Base-by-base conservation (phyloP, 805 yeast genomes). In the Kluyveromyces siamensis region DNA sequence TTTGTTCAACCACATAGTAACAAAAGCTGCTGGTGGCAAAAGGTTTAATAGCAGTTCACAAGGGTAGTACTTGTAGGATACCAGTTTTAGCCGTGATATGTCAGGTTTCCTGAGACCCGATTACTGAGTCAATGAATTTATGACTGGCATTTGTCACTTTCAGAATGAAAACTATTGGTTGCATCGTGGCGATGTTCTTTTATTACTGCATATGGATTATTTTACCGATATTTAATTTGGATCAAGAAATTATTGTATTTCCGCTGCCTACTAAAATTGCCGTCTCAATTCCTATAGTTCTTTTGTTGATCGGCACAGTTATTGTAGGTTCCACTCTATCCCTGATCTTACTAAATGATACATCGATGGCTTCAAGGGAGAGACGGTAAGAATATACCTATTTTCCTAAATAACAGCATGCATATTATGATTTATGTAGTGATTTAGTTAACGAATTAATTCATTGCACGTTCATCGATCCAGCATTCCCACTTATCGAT, bases 401-500 rank as follows among this genome's bases (percentile, higher is more conserved):
- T 40, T 40, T 40, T n/a, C 13, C 13, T 19, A 18, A n/a, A 16
- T 19, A 40, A 18, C 27, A 18, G 44, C 9, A 19, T 19, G 17
- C 17, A 21, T 25, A 40, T n/a, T 40, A 27, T 25, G 8, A 17
- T 41, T 41, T n/a, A 21, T 21, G 11, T 19, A 21, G 8, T 17
- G 8, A 6, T 41, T 43, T 33, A 43, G 14, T 43, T 9, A 19
- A 43, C 16, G 27, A 16, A 16, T 30, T 49, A 71, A 53, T 85
- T 85, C 27, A 82, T 84, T 13, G 83, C 83, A 55, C 77, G 74
- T 61, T 83, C 90, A 53, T 80, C 83, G 35, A 90, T 72, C 96
- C 96, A 90, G 53, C 81, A 74, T 53, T 75, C 78, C 88, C 96
- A 85, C 17, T 68, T 68, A 5, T 69, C 75, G 37, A 76, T 67